These are phyloP conservation scores for Coffea eugenioides DNA, from an alignment of 257 asterid genomes.

Conservation along the genomic window DNA sequence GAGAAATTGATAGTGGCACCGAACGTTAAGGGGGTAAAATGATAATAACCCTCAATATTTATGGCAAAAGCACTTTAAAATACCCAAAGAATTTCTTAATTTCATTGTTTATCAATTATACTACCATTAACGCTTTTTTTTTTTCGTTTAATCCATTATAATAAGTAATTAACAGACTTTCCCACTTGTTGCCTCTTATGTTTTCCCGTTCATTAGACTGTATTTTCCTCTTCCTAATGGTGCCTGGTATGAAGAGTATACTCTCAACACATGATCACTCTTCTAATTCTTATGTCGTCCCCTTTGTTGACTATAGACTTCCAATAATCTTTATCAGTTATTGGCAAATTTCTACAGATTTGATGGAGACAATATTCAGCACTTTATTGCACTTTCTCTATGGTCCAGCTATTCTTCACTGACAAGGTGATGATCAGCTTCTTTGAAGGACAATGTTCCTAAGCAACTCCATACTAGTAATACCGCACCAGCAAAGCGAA, in stretches of 20 bases:
- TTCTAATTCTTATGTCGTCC: not conserved
- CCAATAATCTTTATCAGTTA: not conserved
- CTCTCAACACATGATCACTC: not conserved
- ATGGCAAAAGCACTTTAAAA: too few species aligned
- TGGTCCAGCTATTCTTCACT: constrained; percentile 1
- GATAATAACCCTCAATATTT: too few species aligned
- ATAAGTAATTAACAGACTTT: too few species aligned
- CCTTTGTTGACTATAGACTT: not conserved
- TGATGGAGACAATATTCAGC: not conserved
- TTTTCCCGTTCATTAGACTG: too few species aligned
- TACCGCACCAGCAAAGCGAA: not conserved
- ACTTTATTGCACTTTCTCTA: not conserved
- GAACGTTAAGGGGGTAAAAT: too few species aligned
- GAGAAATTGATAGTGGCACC: too few species aligned
- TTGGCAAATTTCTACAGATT: not conserved
- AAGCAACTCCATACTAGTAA: not conserved
- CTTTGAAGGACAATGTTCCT: not conserved
- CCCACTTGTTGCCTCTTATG: too few species aligned
- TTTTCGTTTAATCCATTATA: too few species aligned
- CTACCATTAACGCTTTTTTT: too few species aligned
- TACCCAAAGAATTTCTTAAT: too few species aligned
- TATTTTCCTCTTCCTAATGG: too few species aligned
- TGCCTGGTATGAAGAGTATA: not conserved
- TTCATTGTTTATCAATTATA: too few species aligned
- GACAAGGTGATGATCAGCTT: not conserved